Conservation (phyloP, 139 green algal species). For the Micractinium sp. region DNA sequence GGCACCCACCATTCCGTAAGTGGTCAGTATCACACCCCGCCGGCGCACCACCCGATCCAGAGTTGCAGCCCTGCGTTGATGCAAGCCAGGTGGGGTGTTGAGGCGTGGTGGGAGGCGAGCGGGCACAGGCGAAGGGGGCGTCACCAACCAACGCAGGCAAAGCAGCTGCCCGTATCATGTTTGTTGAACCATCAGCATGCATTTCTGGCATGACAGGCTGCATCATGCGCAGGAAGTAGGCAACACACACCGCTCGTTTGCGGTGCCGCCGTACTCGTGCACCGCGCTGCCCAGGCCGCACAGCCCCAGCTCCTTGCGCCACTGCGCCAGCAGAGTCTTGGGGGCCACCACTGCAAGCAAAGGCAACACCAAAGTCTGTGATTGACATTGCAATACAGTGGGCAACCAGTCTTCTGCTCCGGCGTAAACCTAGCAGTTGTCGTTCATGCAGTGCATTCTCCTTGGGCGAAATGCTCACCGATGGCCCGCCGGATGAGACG, state of each 20-base stretch:
- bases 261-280: constrained; percentile 44
- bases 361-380: background rate
- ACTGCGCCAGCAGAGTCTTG: constrained; percentile 89
- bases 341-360: constrained; percentile 78
- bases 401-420: background rate
- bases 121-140: background rate
- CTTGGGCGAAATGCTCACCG: background rate
- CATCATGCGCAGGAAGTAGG: background rate
- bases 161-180: background rate
- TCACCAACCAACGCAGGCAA: background rate
- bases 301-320: constrained; percentile 83
- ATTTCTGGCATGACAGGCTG: too few relatives aligned
- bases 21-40: constrained; percentile 87
- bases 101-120: background rate
- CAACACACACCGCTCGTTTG: constrained; percentile 26
- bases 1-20: constrained; percentile 89
- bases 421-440: background rate
- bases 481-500: constrained; percentile 37
- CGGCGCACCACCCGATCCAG: constrained; percentile 37
- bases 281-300: constrained; percentile 70
- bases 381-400: background rate
- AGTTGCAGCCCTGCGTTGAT: constrained; percentile 26
- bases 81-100: background rate
- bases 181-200: too few relatives aligned
- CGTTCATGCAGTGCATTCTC: too few relatives aligned